Evolutionary conservation across 345 rosid genomes (phyloP).

Genomic region (Linum usitatissimum): DNA sequence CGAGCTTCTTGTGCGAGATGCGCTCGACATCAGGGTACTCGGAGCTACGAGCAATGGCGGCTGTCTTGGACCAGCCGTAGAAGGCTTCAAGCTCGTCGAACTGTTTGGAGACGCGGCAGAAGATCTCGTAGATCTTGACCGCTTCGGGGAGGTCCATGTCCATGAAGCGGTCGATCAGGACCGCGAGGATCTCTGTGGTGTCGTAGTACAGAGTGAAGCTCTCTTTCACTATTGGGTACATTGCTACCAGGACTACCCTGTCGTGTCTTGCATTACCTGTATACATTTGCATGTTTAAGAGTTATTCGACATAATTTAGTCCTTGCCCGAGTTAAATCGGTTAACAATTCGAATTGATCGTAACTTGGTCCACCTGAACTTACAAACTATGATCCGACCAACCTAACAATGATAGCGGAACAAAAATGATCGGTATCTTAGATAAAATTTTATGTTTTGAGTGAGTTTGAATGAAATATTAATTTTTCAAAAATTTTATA

Average conservation of each 20-base stretch:
- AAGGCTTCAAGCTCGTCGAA: constrained; percentile 55
- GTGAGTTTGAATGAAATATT: too few species aligned
- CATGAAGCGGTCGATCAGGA: constrained; percentile 61
- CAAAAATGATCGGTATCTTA: too few species aligned
- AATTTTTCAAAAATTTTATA: too few species aligned
- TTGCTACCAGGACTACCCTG: constrained; percentile 66
- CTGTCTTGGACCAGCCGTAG: constrained; percentile 61
- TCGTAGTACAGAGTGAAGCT: constrained; percentile 69
- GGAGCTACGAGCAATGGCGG: constrained; percentile 54
- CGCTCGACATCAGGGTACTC: constrained; percentile 77
- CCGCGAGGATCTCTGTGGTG: constrained; percentile 44
- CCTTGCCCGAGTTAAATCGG: too few species aligned
- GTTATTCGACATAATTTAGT: too few species aligned
- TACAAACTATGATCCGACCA: too few species aligned
- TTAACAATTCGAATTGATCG: too few species aligned
- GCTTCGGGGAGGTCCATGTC: constrained; percentile 58
- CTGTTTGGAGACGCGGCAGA: constrained; percentile 51
- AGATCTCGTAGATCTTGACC: constrained; percentile 54
- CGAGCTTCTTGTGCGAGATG: constrained; percentile 67
- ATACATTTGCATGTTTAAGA: neutral
- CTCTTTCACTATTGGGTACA: constrained; percentile 59
- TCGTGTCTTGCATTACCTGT: constrained; percentile 56
- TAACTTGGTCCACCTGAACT: too few species aligned
- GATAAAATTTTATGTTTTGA: too few species aligned
- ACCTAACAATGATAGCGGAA: too few species aligned